These are phyloP conservation scores for Calocybe gambosa DNA, from an alignment of 1,284 basidiomycete species.

Conservation along the genomic window DNA sequence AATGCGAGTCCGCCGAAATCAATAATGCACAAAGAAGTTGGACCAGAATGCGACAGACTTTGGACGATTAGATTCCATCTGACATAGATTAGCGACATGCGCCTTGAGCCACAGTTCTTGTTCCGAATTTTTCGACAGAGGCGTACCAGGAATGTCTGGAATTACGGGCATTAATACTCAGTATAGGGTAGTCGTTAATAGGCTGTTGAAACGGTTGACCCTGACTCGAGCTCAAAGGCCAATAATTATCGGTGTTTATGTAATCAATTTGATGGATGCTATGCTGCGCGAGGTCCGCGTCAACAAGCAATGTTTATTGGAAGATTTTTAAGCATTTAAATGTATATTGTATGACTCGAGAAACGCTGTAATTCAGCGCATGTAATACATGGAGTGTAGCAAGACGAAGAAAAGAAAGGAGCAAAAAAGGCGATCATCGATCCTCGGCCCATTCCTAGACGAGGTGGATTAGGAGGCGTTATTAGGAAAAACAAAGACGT, in stretches of 20 bases:
- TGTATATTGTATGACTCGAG: not conserved
- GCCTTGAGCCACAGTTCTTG: conserved; percentile 58
- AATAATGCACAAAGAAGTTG: not conserved
- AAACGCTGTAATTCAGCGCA: conserved; percentile 1
- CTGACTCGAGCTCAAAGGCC: not conserved
- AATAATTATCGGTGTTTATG: conserved; percentile 6
- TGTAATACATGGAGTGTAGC: conserved; percentile 12
- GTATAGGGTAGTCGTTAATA: conserved; percentile 3
- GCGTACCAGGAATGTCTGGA: conserved; percentile 61
- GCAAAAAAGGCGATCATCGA: conserved; percentile 42
- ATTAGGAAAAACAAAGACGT: conserved; percentile 13
- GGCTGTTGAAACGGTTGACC: not conserved
- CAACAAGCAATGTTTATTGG: not conserved
- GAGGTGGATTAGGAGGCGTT: conserved; percentile 7
- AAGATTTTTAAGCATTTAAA: not conserved
- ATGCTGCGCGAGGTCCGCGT: not conserved
- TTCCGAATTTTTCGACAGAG: conserved; percentile 48
- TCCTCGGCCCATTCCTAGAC: conserved; percentile 87
- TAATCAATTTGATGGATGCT: conserved; percentile 1
- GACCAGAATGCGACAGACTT: conserved; percentile 31
- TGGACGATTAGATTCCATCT: conserved; percentile 40
- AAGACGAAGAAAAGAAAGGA: conserved; percentile 18
- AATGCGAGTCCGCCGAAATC: conserved; percentile 10
- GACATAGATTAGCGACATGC: conserved; percentile 62
- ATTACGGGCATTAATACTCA: conserved; percentile 28